Base-by-base conservation (phyloP, 768 basidiomycete genomes). In the Kwoniella europaea region DNA sequence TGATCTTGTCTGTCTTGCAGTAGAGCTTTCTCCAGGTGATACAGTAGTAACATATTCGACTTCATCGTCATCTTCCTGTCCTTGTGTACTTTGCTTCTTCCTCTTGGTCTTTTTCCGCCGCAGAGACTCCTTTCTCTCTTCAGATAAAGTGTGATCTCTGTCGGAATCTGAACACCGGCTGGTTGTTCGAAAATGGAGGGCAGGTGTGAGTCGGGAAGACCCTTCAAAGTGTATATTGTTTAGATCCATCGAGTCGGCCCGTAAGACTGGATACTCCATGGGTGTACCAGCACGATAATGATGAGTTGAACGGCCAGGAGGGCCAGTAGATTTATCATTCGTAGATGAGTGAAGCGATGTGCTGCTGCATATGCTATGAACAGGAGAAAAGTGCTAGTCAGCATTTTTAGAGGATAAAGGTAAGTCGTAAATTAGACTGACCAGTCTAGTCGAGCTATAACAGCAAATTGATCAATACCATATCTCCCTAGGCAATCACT, bases 161-260 rank as follows among this genome's bases (percentile, higher is more conserved):
- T 27, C 22, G 3, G 2, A 15, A 15, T 24, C 16, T 27, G 15
- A n/a, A 55, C 7, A n/a, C 24, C 24, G 24, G 18, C 18, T 55
- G 2, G 54, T 10, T 6, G 18, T 55, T n/a, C 54, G 57, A 35
- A 9, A 24, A 2, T 13, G 4, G 57, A 2, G 27, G 12, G 57
- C 7, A 35, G 57, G 46, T 50, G 13, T 2, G 13, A 35, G 22
- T 16, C 18, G 54, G 54, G 57, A 59, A 3, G 57, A 27, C 2
- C 57, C 57, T 58, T 58, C 57, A 13, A 58, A 13, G 5, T 35
- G 22, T 1, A 58, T 58, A 58, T 12, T 18, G 15, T 58, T 24
- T 20, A 58, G 57, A 58, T 58, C 57, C 27, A 58, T 58, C 5
- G 57, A 58, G 27, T 58, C 57, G 15, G 57, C 57, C 27, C 57